A percentile compares a stretch with the other conserved stretches of the same genome.
Conservation (phyloP, 352 stramenopile genomes). For the Globisporangium sylvaticum region DNA sequence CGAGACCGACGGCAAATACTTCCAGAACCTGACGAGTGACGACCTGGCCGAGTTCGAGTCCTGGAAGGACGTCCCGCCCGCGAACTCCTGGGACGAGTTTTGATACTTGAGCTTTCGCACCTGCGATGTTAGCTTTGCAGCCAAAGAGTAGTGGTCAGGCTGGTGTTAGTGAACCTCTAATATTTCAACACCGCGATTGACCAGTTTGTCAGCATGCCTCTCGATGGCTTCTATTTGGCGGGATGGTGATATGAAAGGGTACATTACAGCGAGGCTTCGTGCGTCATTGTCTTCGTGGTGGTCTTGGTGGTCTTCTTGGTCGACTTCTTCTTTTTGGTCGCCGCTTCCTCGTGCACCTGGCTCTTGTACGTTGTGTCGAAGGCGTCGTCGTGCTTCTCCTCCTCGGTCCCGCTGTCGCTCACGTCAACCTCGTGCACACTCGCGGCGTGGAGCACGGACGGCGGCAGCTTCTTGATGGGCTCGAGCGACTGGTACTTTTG, state of each 20-base stretch:
- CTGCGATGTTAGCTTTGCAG: not conserved
- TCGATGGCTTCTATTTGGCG: not conserved
- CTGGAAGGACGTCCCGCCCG: slow-evolving; percentile 28
- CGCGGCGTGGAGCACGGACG: slow-evolving; percentile 32
- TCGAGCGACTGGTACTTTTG: slow-evolving; percentile 26
- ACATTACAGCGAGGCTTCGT: slow-evolving; percentile 7
- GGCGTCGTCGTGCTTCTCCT: slow-evolving; percentile 27
- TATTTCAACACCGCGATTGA: not conserved
- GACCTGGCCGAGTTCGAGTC: slow-evolving; percentile 33
- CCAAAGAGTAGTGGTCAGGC: not conserved
- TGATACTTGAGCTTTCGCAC: slow-evolving; percentile 10
- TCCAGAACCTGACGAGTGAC: slow-evolving; percentile 27
- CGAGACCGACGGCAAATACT: slow-evolving; percentile 38
- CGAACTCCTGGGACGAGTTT: slow-evolving; percentile 38
- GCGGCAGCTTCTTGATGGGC: slow-evolving; percentile 35
- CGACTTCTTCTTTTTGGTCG: slow-evolving; percentile 6
- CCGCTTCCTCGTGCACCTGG: slow-evolving; percentile 9
- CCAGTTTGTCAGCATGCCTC: not conserved
- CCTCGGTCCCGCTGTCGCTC: slow-evolving; percentile 37
- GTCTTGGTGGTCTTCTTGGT: not conserved
- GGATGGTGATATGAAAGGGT: not conserved
- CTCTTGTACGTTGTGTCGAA: slow-evolving; percentile 12
- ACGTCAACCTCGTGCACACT: slow-evolving; percentile 27
- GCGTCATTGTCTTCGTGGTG: not conserved
- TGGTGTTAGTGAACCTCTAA: not conserved